Base-by-base conservation (phyloP, 768 basidiomycete genomes). In the Macrocybe gigantea region DNA sequence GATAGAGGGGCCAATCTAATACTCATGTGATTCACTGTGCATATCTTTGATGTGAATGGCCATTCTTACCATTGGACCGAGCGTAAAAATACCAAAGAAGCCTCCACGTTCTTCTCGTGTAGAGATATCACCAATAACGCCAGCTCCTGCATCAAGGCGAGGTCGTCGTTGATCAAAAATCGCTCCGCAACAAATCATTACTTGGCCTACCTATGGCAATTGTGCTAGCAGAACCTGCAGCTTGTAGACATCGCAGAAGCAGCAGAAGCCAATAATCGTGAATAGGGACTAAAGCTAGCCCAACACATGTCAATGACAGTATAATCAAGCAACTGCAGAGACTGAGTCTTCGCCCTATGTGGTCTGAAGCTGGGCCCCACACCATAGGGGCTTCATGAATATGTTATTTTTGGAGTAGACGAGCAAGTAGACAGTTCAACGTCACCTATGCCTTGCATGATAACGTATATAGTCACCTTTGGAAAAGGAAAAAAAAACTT, bases 91-190 rank as follows among this genome's bases (percentile, higher is more conserved):
- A 2, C 88, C 90, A 47, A 82, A 75, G 64, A 83, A 89, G 6
- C 80, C 77, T 12, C 86, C 91, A 33, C 90, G 70, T 64, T 93
- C 88, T 34, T 77, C 73, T 0, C 78, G 81, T 1, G 75, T 75
- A 5, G 87, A 77, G 29, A 94, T 84, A 59, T 94, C 91, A 1
- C 80, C 80, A 47, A 94, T 77, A 5, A 88, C 80, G 5, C 91
- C 91, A 33, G 85, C 80, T 45, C 83, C 83, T 80, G 53, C 4
- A 31, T 33, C 32, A 42, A 11, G 14, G 7, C 31, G 10, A 8
- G 12, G 38, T 39, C 33, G 22, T 22, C 36, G 42, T 32, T 33
- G 31, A 30, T 33, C 7, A 33, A 31, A 32, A 8, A 44, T 33
- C 6, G 6, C 29, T 13, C 12, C 7, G 42, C 36, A 22, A 22